Evolutionary conservation across 75 land plant species (phyloP).

Genomic region (Picea sitchensis): DNA sequence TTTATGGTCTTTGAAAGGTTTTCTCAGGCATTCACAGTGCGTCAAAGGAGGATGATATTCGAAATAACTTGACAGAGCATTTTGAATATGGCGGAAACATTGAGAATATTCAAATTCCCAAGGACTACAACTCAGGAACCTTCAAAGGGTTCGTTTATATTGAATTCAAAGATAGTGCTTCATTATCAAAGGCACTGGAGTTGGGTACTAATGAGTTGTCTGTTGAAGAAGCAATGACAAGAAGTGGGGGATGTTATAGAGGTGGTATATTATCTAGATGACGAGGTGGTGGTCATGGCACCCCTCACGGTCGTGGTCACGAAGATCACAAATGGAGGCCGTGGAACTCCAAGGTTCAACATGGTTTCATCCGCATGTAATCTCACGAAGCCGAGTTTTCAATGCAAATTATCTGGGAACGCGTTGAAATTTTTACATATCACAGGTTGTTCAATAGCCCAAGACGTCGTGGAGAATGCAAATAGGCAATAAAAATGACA

Average conservation of each 20-base stretch:
- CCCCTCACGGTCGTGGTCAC: background rate
- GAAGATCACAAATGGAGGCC: background rate
- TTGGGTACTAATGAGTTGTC: constrained; percentile 34
- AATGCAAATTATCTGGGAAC: too few relatives aligned
- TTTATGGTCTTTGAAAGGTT: too few relatives aligned
- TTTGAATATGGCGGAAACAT: constrained; percentile 76
- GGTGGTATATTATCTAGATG: background rate
- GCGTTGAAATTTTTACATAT: too few relatives aligned
- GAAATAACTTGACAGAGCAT: constrained; percentile 48
- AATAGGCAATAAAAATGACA: too few relatives aligned
- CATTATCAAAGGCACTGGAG: constrained; percentile 40
- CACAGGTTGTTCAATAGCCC: too few relatives aligned
- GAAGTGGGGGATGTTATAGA: constrained; percentile 19
- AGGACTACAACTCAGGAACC: constrained; percentile 65
- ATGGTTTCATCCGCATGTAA: background rate
- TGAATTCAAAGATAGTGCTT: constrained; percentile 25
- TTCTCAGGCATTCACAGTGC: too few relatives aligned
- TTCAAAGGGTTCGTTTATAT: constrained; percentile 67
- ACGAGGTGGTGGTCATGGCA: background rate
- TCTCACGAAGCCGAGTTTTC: too few relatives aligned
- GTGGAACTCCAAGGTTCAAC: background rate
- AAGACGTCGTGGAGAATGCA: too few relatives aligned
- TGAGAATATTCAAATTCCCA: constrained; percentile 58
- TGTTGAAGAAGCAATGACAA: constrained; percentile 43
- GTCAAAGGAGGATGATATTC: constrained; percentile 20